A percentile compares a stretch with the other conserved stretches of the same genome.
These are phyloP conservation scores for Pichia pseudocactophila DNA, from an alignment of 805 yeast species.

Conservation along the genomic window DNA sequence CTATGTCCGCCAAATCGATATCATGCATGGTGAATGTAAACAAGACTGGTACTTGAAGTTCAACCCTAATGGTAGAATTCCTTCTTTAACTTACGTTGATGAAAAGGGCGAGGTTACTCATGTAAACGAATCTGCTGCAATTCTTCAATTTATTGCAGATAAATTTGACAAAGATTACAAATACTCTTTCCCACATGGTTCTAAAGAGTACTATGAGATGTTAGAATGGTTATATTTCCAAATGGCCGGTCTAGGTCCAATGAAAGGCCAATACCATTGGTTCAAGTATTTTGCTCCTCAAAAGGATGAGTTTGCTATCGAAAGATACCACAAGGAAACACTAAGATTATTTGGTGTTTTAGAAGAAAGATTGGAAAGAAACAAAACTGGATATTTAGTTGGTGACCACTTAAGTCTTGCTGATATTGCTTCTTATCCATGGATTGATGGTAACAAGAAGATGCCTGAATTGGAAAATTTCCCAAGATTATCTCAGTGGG, in stretches of 20 bases:
- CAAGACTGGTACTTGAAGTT: slow-evolving; percentile 47
- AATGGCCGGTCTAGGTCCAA: slow-evolving; percentile 52
- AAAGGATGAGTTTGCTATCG: slow-evolving; percentile 44
- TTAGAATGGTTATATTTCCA: slow-evolving; percentile 49
- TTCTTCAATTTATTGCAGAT: slow-evolving; percentile 49
- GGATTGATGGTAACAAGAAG: slow-evolving; percentile 29
- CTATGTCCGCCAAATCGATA: slow-evolving; percentile 33
- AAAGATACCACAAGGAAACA: slow-evolving; percentile 44
- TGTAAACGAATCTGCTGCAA: slow-evolving; percentile 54
- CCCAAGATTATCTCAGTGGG: slow-evolving; percentile 36
- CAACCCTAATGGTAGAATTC: slow-evolving; percentile 59
- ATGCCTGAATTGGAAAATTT: slow-evolving; percentile 22
- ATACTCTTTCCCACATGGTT: slow-evolving; percentile 31
- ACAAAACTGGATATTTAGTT: slow-evolving; percentile 45
- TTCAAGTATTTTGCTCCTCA: slow-evolving; percentile 39
- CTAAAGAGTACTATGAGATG: slow-evolving; percentile 41
- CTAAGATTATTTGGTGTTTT: slow-evolving; percentile 45
- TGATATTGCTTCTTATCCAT: slow-evolving; percentile 43
- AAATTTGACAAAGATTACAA: slow-evolving; percentile 49
- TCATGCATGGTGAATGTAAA: slow-evolving; percentile 38
- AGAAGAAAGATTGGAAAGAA: slow-evolving; percentile 41
- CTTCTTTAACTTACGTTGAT: slow-evolving; percentile 37
- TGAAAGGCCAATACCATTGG: slow-evolving; percentile 52
- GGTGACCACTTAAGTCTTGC: slow-evolving; percentile 53
- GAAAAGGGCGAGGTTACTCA: slow-evolving; percentile 35